Evolutionary conservation across 257 asterid genomes (phyloP).

Genomic region (Nicotiana benthamiana): DNA sequence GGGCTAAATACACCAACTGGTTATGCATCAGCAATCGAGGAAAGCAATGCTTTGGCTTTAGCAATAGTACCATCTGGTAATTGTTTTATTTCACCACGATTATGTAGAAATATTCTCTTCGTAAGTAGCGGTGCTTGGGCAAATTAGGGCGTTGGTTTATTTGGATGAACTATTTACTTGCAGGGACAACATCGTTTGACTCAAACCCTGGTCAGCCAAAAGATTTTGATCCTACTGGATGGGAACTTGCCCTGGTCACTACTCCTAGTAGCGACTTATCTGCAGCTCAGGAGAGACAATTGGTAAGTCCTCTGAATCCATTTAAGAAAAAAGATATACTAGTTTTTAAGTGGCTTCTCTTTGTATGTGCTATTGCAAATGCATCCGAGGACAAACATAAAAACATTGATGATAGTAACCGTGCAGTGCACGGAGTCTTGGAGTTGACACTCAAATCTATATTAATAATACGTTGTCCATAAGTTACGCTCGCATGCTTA

Average conservation of each 20-base stretch:
- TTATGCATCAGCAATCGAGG: constrained; percentile 73
- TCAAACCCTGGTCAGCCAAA: constrained; percentile 40
- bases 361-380: not conserved
- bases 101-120: not conserved
- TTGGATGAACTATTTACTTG: not conserved
- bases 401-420: not conserved
- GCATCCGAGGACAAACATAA: not conserved
- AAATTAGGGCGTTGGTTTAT: not conserved
- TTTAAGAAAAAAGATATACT: not conserved
- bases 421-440: not conserved
- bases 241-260: constrained; percentile 95
- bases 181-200: constrained; percentile 55
- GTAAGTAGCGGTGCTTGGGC: not conserved
- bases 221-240: constrained; percentile 71
- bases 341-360: not conserved
- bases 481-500: not conserved
- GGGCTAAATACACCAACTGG: constrained; percentile 53
- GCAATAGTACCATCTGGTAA: constrained; percentile 89
- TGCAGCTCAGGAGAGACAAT: constrained; percentile 74
- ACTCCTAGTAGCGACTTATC: constrained; percentile 84
- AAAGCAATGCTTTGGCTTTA: constrained; percentile 81
- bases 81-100: constrained; percentile 3
- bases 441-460: not conserved
- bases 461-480: not conserved
- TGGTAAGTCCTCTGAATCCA: constrained; percentile 40